Evolutionary conservation across 2,329 filamentous ascomycete genomes (phyloP), one percentile per base, ranked within the genome.

Genomic region (Monosporascus sp.): DNA sequence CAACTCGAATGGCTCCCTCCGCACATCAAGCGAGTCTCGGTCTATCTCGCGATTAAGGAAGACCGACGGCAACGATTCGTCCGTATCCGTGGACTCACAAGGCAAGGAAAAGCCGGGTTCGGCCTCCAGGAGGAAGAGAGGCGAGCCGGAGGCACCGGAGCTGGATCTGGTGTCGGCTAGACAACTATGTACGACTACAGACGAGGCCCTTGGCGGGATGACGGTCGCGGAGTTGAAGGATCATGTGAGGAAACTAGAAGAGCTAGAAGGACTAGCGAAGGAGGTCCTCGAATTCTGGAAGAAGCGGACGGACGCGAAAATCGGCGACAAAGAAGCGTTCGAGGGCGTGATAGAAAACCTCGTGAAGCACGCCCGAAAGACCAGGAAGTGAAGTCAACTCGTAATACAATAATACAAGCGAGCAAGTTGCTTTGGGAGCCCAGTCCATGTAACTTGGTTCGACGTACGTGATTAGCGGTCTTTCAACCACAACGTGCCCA

Each of bases 321-420:
- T 96, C 58, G 89, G 89, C 41, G 93, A 97, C 67, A 87, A 94
- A 61, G 93, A 97, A 68, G 90, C 91, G 3, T 94, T 97, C 68
- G 93, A 97, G 68, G 91, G 90, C 1, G 93, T 97, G 17, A 97
- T 97, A 78, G 93, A 96, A 73, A 97, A 96, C 69, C 71, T 97
- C 59, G 93, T 97, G 44, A 94, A 91, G 70, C 90, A 96, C 73
- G 90, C 90, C 48, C 81, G 90, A 68, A 90, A 92, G 73, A 84
- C 90, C 52, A 81, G 90, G 66, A 94, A 92, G 72, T 90, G 74
- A 73, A 60, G 50, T 5, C 5, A 31, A 31, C 27, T 11, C 9
- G 8, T 31, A 31, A 31, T 31, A 31, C 27, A 11, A 31, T 31
- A 14, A 31, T 31, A 1, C 27, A 31, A 31, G 9, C 27, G 27